Evolutionary conservation across 2,329 filamentous ascomycete genomes (phyloP), one percentile per base, ranked within the genome.

Genomic region (Phyllosticta citriasiana): DNA sequence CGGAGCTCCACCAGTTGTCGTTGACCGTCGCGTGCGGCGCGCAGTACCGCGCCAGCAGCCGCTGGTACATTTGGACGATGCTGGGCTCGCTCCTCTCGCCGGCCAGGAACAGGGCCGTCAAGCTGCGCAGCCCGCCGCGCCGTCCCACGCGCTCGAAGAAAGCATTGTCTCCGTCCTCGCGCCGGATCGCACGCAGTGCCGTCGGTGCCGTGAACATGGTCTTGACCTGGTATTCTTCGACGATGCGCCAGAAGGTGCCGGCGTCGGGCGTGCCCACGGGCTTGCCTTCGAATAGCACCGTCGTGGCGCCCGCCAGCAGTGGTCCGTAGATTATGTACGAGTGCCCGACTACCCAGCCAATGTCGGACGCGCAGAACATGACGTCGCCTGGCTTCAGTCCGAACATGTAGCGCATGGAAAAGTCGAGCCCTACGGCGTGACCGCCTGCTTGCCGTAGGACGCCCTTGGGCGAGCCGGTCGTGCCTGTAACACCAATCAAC

Each of bases 241-340:
- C 61, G 19, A 96, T 84, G 2, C 91, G 81, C 92, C 92, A 97
- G 71, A 97, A 94, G 0, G 88, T 88, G 5, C 89, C 88, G 0
- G 91, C 88, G 67, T 96, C 86, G 0, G 92, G 92, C 0, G 91
- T 96, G 4, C 91, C 91, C 12, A 96, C 80, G 0, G 92, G 92
- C 66, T 97, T 97, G n/a, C 92, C 93, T 75, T 97, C 92, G 72
- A 91, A 97, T 0, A 97, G 79, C 1, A 97, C 84, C 0, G 91
- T 96, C 1, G 91, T 87, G 1, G 92, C 91, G 4, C 92, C 92
- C 0, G 88, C 84, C 1, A 97, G 82, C 5, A 97, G 82, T 12
- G 92, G 92, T 3, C 85, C 92, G 70, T 97, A 97, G 12, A 96
- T 79, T 64, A 96, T 96, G 71, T 94, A 97, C 5, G 85, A 88